Evolutionary conservation across 2,329 filamentous ascomycete species (phyloP).

Genomic region (Thielaviopsis ethacetica): DNA sequence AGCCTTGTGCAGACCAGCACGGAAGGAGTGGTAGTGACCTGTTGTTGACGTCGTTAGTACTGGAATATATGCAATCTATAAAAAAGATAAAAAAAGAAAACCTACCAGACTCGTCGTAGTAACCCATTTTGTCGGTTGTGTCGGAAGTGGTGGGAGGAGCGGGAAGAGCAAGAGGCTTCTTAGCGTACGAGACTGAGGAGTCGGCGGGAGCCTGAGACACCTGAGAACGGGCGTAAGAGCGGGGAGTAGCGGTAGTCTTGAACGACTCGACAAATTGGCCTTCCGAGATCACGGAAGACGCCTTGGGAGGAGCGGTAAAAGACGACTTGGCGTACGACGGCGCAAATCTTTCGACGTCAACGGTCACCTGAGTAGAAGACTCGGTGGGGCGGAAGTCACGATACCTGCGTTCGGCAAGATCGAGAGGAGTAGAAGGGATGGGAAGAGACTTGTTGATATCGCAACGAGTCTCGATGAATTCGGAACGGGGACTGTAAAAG

Average conservation of each 20-base stretch:
- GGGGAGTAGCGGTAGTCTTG: conserved; percentile 19
- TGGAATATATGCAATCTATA: too few species aligned
- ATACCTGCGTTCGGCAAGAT: conserved; percentile 50
- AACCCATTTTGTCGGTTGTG: conserved; percentile 36
- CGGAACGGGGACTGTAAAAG: conserved; percentile 19
- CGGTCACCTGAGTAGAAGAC: conserved; percentile 32
- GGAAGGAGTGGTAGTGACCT: conserved; percentile 46
- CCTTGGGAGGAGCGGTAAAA: conserved; percentile 2
- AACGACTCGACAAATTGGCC: conserved; percentile 14
- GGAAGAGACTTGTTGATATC: conserved; percentile 42
- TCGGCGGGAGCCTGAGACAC: conserved; percentile 10
- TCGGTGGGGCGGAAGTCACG: conserved; percentile 27
- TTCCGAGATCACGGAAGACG: conserved; percentile 10
- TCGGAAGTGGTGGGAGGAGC: conserved; percentile 16
- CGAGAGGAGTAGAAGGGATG: conserved; percentile 34
- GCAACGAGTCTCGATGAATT: conserved; percentile 48
- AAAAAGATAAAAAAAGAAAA: too few species aligned
- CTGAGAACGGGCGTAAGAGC: conserved; percentile 9
- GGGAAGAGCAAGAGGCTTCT: conserved; percentile 13
- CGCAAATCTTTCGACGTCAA: conserved; percentile 19
- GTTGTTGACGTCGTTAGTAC: conserved; percentile 11
- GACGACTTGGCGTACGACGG: conserved; percentile 4
- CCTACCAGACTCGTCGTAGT: conserved; percentile 48
- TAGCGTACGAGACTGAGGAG: conserved; percentile 9
- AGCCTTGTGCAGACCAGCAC: conserved; percentile 38